phyloP scores from a whole-genome alignment of 164 flowering plant species.

The Sedum album region DNA sequence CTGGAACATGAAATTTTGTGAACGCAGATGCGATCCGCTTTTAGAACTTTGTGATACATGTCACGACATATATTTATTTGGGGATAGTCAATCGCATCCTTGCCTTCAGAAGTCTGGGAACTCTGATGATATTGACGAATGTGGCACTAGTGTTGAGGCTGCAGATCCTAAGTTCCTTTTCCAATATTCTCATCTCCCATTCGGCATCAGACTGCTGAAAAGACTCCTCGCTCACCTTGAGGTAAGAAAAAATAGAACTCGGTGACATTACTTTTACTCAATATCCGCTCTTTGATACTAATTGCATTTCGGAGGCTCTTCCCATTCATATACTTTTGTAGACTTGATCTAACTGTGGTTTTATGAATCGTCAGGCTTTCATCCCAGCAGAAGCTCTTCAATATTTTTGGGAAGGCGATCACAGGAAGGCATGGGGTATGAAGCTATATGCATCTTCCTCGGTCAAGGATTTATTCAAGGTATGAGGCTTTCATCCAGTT shows the following conservation, averaged over 20 bases:
- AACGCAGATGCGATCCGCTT: constrained; percentile 39
- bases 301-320: background rate
- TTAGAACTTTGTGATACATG: constrained; percentile 50
- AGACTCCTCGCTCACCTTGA: constrained; percentile 55
- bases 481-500: constrained; percentile 9
- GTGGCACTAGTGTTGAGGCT: constrained; percentile 23
- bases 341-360: background rate
- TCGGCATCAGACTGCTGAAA: constrained; percentile 58
- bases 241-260: constrained; percentile 29
- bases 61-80: constrained; percentile 26
- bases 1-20: constrained; percentile 49
- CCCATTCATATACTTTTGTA: background rate
- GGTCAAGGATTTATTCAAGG: constrained; percentile 71
- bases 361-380: constrained; percentile 33
- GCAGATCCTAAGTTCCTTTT: constrained; percentile 12
- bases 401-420: constrained; percentile 62
- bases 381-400: constrained; percentile 66
- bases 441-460: constrained; percentile 49
- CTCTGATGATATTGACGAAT: constrained; percentile 19
- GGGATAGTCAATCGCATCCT: constrained; percentile 46
- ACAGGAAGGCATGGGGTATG: constrained; percentile 54
- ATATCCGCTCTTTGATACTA: background rate
- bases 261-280: background rate
- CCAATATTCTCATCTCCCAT: constrained; percentile 33
- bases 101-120: constrained; percentile 45